phyloP scores from a whole-genome alignment of 2,329 filamentous ascomycete species.

The Colletotrichum scovillei region DNA sequence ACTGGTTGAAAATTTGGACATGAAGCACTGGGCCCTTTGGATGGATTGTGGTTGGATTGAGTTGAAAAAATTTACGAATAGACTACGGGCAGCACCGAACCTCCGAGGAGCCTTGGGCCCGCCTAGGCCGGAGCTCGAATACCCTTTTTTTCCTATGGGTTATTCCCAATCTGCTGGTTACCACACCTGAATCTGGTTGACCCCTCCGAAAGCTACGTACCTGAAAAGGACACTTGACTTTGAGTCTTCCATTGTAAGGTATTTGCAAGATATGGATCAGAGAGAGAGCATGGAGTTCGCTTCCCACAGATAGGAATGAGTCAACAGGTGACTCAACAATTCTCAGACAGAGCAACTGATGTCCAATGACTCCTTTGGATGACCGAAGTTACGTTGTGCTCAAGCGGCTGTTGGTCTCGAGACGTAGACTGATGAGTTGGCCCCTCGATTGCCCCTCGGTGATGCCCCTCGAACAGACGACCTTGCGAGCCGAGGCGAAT shows the following conservation, averaged over 20 bases:
- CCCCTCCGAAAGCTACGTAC: not conserved
- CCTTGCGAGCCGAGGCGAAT: slow-evolving; percentile 11
- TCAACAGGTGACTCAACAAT: slow-evolving; percentile 4
- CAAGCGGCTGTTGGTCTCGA: not conserved
- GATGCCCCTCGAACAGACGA: slow-evolving; percentile 6
- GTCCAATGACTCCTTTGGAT: not conserved
- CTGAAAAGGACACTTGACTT: not conserved
- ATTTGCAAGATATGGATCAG: too few species aligned
- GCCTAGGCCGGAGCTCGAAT: not conserved
- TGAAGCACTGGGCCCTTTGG: slow-evolving; percentile 8
- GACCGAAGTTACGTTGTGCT: slow-evolving; percentile 5
- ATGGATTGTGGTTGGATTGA: not conserved
- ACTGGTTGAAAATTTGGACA: slow-evolving; percentile 22
- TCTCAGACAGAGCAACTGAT: not conserved
- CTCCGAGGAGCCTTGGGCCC: slow-evolving; percentile 10
- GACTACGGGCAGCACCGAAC: slow-evolving; percentile 20
- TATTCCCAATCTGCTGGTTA: too few species aligned
- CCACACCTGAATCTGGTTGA: not conserved
- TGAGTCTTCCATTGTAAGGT: not conserved
- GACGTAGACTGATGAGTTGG: slow-evolving; percentile 12
- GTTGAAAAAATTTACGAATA: not conserved
- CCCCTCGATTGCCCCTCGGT: slow-evolving; percentile 7
- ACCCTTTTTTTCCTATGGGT: not conserved
- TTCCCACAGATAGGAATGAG: not conserved
- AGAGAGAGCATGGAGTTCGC: too few species aligned